Conservation (phyloP, 2,329 filamentous ascomycete species). For the Claviceps fusiformis region DNA sequence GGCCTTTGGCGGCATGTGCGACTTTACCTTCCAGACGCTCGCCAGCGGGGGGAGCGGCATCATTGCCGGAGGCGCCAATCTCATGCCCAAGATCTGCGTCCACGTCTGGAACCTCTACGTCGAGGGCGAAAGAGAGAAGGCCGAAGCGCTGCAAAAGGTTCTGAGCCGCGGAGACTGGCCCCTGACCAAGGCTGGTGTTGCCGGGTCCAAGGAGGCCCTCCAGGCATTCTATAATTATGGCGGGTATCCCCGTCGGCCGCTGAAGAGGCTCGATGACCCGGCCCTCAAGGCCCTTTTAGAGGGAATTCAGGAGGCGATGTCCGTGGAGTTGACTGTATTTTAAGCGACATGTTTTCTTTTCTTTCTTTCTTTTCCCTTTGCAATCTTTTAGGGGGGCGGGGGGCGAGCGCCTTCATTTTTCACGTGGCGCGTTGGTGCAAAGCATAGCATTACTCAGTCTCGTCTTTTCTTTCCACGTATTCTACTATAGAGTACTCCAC, state of each 20-base stretch:
- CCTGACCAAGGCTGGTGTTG: constrained; percentile 68
- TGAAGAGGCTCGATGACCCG: constrained; percentile 51
- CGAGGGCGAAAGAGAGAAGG: constrained; percentile 61
- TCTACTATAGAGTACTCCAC: too few species aligned
- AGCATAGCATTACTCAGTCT: too few species aligned
- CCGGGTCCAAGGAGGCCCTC: constrained; percentile 75
- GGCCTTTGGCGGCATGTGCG: constrained; percentile 77
- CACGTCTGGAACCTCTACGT: constrained; percentile 65
- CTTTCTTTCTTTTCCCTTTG: too few species aligned
- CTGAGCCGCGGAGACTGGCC: constrained; percentile 72
- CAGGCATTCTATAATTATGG: constrained; percentile 74
- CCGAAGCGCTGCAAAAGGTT: constrained; percentile 61
- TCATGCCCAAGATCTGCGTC: constrained; percentile 71
- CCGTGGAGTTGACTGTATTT: constrained; percentile 32
- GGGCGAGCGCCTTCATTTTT: too few species aligned
- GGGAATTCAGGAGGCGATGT: constrained; percentile 50
- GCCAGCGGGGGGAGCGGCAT: constrained; percentile 69
- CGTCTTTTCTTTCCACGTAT: too few species aligned
- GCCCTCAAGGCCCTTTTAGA: constrained; percentile 38
- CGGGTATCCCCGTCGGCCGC: constrained; percentile 57
- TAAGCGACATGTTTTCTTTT: too few species aligned
- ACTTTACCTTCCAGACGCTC: constrained; percentile 75
- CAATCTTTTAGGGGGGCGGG: too few species aligned
- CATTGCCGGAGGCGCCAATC: constrained; percentile 75
- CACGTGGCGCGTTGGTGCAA: too few species aligned